Evolutionary conservation across 495 filamentous ascomycete genomes (phyloP).

Genomic region (Corynascus novoguineensis): DNA sequence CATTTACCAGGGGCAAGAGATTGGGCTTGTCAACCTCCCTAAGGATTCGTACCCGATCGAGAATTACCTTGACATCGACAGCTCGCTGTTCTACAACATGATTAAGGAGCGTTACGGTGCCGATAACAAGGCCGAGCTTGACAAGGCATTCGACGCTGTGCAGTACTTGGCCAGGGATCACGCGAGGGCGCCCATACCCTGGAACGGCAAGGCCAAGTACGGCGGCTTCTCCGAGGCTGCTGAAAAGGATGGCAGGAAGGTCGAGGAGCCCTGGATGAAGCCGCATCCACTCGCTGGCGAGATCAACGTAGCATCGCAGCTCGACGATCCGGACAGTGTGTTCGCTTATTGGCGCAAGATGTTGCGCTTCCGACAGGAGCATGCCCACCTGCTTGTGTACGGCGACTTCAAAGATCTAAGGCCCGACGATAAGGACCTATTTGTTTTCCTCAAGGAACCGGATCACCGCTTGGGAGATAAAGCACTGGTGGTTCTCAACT

Average conservation of each 20-base stretch:
- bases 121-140: conserved; percentile 30
- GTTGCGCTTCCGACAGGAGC: conserved; percentile 36
- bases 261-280: conserved; percentile 49
- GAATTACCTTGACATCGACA: conserved; percentile 9
- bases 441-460: conserved; percentile 38
- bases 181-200: conserved; percentile 58
- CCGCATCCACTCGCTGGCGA: conserved; percentile 48
- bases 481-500: conserved; percentile 32
- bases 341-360: conserved; percentile 45
- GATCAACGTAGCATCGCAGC: conserved; percentile 48
- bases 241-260: background rate
- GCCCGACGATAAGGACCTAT: conserved; percentile 33
- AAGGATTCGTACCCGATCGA: conserved; percentile 16
- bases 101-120: conserved; percentile 19
- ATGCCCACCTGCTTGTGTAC: conserved; percentile 42
- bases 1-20: conserved; percentile 71
- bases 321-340: conserved; percentile 28
- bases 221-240: conserved; percentile 26
- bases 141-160: conserved; percentile 51
- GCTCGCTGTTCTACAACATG: background rate
- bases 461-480: conserved; percentile 10
- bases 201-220: conserved; percentile 37
- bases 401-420: conserved; percentile 41
- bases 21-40: conserved; percentile 70
- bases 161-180: conserved; percentile 53